Conservation (phyloP, 176 grass and related monocot genomes). For the Tillandsia fasciculata region DNA sequence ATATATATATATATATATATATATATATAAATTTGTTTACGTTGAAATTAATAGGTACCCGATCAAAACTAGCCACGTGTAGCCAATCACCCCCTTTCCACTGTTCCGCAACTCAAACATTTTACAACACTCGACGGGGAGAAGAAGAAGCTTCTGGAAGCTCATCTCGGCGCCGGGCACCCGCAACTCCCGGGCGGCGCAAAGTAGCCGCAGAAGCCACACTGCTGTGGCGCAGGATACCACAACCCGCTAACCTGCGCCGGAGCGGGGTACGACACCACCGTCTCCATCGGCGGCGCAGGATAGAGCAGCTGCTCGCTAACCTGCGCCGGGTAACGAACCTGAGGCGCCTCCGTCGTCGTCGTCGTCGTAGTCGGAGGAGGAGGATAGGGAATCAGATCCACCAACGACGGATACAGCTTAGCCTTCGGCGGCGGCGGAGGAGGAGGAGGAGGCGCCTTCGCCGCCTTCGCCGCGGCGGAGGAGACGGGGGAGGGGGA, state of each 20-base stretch:
- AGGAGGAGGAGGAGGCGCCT: neutral
- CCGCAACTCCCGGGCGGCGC: neutral
- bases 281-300: neutral
- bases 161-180: neutral
- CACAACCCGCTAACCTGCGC: neutral
- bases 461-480: neutral
- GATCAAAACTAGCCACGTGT: no score
- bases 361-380: neutral
- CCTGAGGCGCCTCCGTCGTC: neutral
- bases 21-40: no score
- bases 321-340: neutral
- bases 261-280: neutral
- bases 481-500: neutral
- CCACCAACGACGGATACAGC: conserved; percentile 15
- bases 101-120: no score
- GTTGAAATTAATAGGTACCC: no score
- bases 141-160: neutral
- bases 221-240: neutral
- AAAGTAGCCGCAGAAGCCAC: neutral
- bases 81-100: no score
- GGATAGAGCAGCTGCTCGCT: neutral
- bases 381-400: neutral
- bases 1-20: no score
- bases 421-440: neutral
- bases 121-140: neutral